Evolutionary conservation across 768 basidiomycete species (phyloP).

Genomic region (Lentinus brumalis): DNA sequence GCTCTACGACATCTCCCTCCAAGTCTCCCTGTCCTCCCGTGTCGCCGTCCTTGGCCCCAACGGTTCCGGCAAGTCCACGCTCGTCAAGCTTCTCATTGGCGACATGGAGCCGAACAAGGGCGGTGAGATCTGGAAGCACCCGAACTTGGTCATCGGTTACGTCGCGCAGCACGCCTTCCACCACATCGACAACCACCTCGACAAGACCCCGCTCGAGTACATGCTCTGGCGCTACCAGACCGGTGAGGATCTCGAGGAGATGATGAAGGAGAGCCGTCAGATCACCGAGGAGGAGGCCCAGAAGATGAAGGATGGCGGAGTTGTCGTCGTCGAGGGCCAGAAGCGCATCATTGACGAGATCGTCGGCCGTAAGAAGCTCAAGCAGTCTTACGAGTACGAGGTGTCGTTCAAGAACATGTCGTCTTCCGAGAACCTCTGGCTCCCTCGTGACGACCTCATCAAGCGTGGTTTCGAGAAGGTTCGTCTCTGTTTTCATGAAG

Average conservation of each 20-base stretch:
- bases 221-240: conserved; percentile 99
- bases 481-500: conserved; percentile 31
- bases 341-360: conserved; percentile 96
- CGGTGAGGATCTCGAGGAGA: conserved; percentile 96
- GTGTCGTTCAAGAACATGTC: conserved; percentile 93
- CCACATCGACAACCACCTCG: conserved; percentile 97
- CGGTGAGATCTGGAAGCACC: conserved; percentile 99
- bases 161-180: conserved; percentile 99
- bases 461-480: conserved; percentile 97
- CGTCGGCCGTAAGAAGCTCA: conserved; percentile 90
- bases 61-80: conserved; percentile 97
- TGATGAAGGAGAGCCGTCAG: conserved; percentile 87
- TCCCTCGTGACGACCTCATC: conserved; percentile 94
- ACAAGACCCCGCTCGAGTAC: conserved; percentile 98
- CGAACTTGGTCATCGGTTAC: conserved; percentile 99
- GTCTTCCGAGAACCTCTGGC: conserved; percentile 98
- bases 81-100: conserved; percentile 95
- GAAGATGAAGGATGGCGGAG: conserved; percentile 96
- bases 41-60: conserved; percentile 98
- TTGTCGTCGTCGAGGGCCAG: conserved; percentile 88
- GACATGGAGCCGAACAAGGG: conserved; percentile 96
- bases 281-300: conserved; percentile 84
- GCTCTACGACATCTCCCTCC: conserved; percentile 91
- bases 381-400: conserved; percentile 99
- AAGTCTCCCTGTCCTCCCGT: conserved; percentile 97